Evolutionary conservation across 768 basidiomycete species (phyloP).

Genomic region (Lanmaoa pseudosensibilis): DNA sequence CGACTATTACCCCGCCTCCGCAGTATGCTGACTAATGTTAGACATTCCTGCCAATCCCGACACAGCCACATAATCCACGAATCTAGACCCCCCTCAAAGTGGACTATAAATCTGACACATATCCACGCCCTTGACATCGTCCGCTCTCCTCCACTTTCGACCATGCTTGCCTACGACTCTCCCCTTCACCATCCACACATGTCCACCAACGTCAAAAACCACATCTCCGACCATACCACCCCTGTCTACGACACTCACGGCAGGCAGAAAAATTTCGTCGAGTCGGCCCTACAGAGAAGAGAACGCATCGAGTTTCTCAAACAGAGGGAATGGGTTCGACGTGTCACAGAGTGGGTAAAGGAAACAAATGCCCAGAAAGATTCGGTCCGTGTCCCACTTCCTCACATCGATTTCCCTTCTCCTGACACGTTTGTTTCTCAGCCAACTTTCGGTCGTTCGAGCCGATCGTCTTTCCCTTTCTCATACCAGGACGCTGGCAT

Average conservation of each 20-base stretch:
- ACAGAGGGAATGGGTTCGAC: slow-evolving; percentile 43
- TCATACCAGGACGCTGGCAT: slow-evolving; percentile 7
- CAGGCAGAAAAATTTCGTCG: slow-evolving; percentile 44
- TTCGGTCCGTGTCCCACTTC: slow-evolving; percentile 9
- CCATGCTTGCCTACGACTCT: slow-evolving; percentile 23
- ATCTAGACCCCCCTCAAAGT: slow-evolving; percentile 24
- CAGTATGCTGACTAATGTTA: slow-evolving; percentile 19
- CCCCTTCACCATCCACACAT: too few species aligned
- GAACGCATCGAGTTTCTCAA: slow-evolving; percentile 55
- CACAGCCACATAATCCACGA: slow-evolving; percentile 25
- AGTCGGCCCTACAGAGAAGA: slow-evolving; percentile 46
- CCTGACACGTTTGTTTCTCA: slow-evolving; percentile 1
- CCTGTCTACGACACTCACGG: slow-evolving; percentile 43
- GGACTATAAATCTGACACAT: slow-evolving; percentile 21
- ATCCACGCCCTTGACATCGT: slow-evolving; percentile 6
- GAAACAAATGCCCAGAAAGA: slow-evolving; percentile 31
- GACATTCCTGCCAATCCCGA: slow-evolving; percentile 24
- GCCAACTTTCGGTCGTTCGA: slow-evolving; percentile 21
- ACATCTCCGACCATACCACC: slow-evolving; percentile 13
- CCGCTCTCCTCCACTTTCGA: background rate
- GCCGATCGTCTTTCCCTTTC: slow-evolving; percentile 9
- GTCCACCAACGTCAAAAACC: slow-evolving; percentile 5
- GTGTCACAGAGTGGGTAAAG: slow-evolving; percentile 40
- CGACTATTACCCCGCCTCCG: background rate
- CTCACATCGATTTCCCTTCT: background rate